Conservation (phyloP, 2,329 filamentous ascomycete genomes). For the Paramyrothecium roridum region DNA sequence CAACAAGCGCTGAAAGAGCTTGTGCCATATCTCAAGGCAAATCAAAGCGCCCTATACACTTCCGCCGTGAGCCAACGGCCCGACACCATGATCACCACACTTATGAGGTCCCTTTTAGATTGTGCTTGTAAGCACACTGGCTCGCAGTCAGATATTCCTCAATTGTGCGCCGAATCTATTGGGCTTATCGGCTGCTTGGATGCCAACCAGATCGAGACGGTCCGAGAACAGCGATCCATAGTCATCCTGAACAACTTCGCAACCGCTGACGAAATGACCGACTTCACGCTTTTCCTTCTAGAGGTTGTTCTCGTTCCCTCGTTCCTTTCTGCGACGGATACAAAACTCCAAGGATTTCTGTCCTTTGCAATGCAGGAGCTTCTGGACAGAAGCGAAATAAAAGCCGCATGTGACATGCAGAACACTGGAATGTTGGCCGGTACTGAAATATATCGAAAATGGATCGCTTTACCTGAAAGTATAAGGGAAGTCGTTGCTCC, state of each 20-base stretch:
- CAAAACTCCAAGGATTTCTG: constrained; percentile 83
- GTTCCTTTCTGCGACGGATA: constrained; percentile 87
- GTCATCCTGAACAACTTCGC: constrained; percentile 87
- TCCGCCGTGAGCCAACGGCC: constrained; percentile 82
- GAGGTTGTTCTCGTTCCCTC: constrained; percentile 86
- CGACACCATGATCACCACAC: constrained; percentile 65
- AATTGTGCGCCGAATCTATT: constrained; percentile 75
- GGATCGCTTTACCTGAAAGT: constrained; percentile 72
- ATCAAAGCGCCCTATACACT: constrained; percentile 77
- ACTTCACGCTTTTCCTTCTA: constrained; percentile 82
- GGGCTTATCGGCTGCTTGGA: constrained; percentile 91
- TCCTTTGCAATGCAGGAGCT: constrained; percentile 95
- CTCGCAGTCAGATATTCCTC: constrained; percentile 62
- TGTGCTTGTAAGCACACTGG: constrained; percentile 78
- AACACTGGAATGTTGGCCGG: constrained; percentile 40
- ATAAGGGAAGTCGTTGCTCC: constrained; percentile 82
- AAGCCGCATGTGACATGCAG: constrained; percentile 45
- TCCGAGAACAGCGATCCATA: constrained; percentile 76
- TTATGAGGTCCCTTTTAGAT: constrained; percentile 79
- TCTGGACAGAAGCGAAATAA: constrained; percentile 73
- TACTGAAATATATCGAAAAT: constrained; percentile 66
- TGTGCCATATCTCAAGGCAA: constrained; percentile 63
- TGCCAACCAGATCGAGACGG: constrained; percentile 80
- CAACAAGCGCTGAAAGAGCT: constrained; percentile 78
- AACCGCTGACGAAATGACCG: constrained; percentile 70